Evolutionary conservation across 1,139 yeast species (phyloP), one percentile per base, ranked within the genome.

Genomic region (Lodderomyces parapsilosis): DNA sequence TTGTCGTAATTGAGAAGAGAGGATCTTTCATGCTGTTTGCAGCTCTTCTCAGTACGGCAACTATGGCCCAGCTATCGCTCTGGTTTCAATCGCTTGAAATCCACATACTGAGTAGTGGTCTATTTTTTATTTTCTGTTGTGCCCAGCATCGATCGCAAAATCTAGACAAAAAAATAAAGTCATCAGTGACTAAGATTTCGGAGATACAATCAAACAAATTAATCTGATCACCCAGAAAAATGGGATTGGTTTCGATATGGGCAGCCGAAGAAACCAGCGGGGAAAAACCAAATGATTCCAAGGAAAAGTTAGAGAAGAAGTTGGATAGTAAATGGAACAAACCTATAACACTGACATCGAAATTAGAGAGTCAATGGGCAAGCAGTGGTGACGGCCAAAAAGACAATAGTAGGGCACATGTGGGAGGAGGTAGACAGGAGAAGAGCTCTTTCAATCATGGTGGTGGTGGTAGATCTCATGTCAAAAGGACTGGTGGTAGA

Each of bases 161-260:
- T 31, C 36, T 20, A 11, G 23, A 33, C 15, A 19, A 19, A 33
- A 19, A 33, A 31, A 31, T 17, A 30, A 25, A 25, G 24, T 7
- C 6, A 22, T 22, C 24, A n/a, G 28, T 10, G 28, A 24, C 11
- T 24, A 11, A 8, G 28, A 24, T 24, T 9, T 10, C 11, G 33
- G 18, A 30, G 19, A n/a, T n/a, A n/a, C n/a, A n/a, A n/a, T n/a
- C n/a, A n/a, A n/a, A n/a, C n/a, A n/a, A n/a, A n/a, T n/a, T n/a
- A n/a, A n/a, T n/a, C n/a, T n/a, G n/a, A n/a, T n/a, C n/a, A n/a
- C n/a, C n/a, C 3, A 33, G 17, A 33, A 40, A 13, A 8, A 39
- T 23, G 36, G 42, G 24, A 27, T 53, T 67, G 41, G 61, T 45
- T 25, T 63, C 68, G 38, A 63, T 52, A 49, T 65, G 71, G 71